Base-by-base conservation (phyloP, 345 rosid genomes). In the Erucastrum elatum region DNA sequence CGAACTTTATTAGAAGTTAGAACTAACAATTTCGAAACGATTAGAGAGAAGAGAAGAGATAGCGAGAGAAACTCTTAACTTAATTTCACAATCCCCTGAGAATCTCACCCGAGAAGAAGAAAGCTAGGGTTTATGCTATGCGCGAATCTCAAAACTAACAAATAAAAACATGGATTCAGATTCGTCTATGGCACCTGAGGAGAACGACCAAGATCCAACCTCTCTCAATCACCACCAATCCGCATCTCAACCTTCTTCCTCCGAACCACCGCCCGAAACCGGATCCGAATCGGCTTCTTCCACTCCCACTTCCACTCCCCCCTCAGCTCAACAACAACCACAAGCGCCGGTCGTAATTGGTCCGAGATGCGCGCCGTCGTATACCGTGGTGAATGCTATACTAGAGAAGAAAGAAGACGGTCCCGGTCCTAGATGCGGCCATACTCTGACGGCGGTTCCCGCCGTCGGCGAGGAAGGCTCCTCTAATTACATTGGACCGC, bases 341-440 rank as follows among this genome's bases (percentile, higher is more conserved):
- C 77, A 53, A 27, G 75, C 60, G 58, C 90, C 82, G 77, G 82
- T 68, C 3, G 89, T 86, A 80, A 89, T 71, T 41, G 98, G 97
- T 39, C 97, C 98, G 49, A 90, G 97, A 82, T 90, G 88, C 33
- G 99, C 99, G 27, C 99, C 99, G 11, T 83, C 87, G 69, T 93
- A 91, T 71, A 86, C 96, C 70, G 88, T 87, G 59, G 97, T 93
- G 79, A 88, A 90, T 82, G 94, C 93, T 33, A 76, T 87, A 61
- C 60, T 91, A 25, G 99, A 95, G 84, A 91, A 93, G 84, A 88
- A 90, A 82, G 98, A 93, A 66, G 99, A 95, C 63, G 96, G 98
- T 5, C 97, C 99, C 1, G 99, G 99, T 10, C 99, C 97, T 9
- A 84, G 99, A 83, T 95, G 99, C 49, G 99, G 99, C 21, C 99